A percentile compares a stretch with the other conserved stretches of the same genome.
Conservation (phyloP, 805 yeast genomes). For the Yarrowia alimentaria region DNA sequence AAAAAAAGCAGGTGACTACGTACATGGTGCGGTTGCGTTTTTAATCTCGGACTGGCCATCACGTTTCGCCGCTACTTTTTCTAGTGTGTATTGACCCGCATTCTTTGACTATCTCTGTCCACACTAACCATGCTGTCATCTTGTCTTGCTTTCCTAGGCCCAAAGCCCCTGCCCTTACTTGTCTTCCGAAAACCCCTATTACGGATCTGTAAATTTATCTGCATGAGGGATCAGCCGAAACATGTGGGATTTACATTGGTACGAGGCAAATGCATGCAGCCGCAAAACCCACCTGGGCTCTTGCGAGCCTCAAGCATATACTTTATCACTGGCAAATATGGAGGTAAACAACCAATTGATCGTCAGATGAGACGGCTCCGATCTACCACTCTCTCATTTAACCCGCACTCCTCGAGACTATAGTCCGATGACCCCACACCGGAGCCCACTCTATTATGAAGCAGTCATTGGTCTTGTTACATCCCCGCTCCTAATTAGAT, state of each 20-base stretch:
- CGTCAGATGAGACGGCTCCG: no score
- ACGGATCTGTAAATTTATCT: conserved; percentile 3
- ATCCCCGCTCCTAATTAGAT: conserved; percentile 3
- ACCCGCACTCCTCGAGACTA: no score
- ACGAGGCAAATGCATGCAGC: conserved; percentile 22
- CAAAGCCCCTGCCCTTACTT: conserved; percentile 8
- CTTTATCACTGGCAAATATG: background rate
- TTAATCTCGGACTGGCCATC: no score
- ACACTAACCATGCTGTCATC: background rate
- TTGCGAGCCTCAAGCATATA: conserved; percentile 21
- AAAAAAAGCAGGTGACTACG: no score
- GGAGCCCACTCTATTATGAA: no score
- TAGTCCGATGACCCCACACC: no score
- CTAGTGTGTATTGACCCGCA: no score
- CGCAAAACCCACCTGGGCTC: conserved; percentile 6
- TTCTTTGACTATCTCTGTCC: no score
- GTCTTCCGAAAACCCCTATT: conserved; percentile 23
- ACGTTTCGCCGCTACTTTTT: no score
- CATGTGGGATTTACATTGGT: conserved; percentile 27
- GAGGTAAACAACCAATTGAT: conserved; percentile 14
- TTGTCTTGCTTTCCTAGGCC: background rate
- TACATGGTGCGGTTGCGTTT: background rate
- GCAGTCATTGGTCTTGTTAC: no score
- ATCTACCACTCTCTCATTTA: no score
- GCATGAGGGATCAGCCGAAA: conserved; percentile 12